Evolutionary conservation across 495 filamentous ascomycete genomes (phyloP), one percentile per base, ranked within the genome.

Genomic region (Penicillium dipodomyicola): DNA sequence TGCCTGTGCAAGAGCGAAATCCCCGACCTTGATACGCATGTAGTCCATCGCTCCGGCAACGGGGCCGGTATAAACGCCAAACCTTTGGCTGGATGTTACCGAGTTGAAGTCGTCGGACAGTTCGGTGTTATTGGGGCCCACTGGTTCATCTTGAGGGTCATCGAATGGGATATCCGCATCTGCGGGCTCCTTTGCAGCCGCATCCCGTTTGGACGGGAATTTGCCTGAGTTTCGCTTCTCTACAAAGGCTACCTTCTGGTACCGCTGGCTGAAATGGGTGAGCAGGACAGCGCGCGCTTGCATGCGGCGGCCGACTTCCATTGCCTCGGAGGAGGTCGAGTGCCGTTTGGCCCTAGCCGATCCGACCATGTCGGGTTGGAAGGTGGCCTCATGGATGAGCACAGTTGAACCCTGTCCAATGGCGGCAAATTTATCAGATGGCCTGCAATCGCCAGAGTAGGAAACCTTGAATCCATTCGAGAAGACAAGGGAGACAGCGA

Each of bases 191-290:
- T 39, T 53, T 3, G 37, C 53, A 14, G 51, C 39, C 10, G 44
- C 49, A 22, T 54, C 52, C 32, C 42, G 30, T 7, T 10, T 9
- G 20, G 30, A 19, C 6, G 27, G 29, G 42, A 33, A 23, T 27
- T n/a, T 46, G 2, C 37, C 52, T 5, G 29, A 7, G 45, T 52
- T 30, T 32, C 49, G 23, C 29, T 69, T 58, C 33, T 73, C 64
- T 5, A 72, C 30, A 12, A 58, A 27, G 17, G 56, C 59, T 23
- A 93, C 65, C 73, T 97, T 96, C 63, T 91, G 89, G 71, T 98
- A 98, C n/a, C 94, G 78, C 70, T 98, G 94, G 30, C 84, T 89
- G 73, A 98, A 98, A 72, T 98, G 94, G 22, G 95, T 97, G 41
- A 98, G 77, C 52, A 97, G 62, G 17, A 92, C 82, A 20, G 86